Evolutionary conservation across 305 asterid genomes (phyloP), one percentile per base, ranked within the genome.

Genomic region (Fraxinus platypoda): DNA sequence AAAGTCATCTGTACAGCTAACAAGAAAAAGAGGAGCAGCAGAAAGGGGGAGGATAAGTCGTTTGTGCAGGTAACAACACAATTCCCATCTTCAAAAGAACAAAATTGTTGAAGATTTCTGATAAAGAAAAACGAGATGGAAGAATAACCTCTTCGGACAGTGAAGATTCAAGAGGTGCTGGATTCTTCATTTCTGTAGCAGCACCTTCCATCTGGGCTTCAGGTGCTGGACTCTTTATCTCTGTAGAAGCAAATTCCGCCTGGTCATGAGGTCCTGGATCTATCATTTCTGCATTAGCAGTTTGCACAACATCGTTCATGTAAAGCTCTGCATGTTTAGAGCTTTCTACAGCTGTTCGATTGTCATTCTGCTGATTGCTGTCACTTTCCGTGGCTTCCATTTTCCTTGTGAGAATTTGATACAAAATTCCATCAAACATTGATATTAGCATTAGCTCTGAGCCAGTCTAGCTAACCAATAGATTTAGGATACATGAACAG

Each of bases 121-220:
- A 35, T n/a, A 78, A 66, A 43, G 21, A 71, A 37, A 38, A 77
- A 76, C 26, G 80, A 77, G 77, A 43, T 19, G 75, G n/a, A 82
- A 82, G 83, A 52, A 81, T 85, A 78, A 94, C 98, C 98, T 94
- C 92, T 81, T 75, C 88, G 84, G 88, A 72, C 46, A 81, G 43
- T 9, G 88, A 86, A 71, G 86, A 83, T 81, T 86, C 85, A 76
- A 87, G 54, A 76, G 87, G 86, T 59, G 86, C 85, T 30, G 81
- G 90, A 85, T 70, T 84, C 84, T 83, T 86, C 79, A 70, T 86
- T 79, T 86, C 93, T 26, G 86, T 57, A 66, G 88, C 89, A 84
- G 93, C 82, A 78, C 78, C 87, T 87, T 86, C 90, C 68, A 33
- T 83, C 84, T 34, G 86, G 77, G 83, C 83, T 80, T 83, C 86